Evolutionary conservation across 176 grass and related monocot species (phyloP).

Genomic region (Juncus inflexus): DNA sequence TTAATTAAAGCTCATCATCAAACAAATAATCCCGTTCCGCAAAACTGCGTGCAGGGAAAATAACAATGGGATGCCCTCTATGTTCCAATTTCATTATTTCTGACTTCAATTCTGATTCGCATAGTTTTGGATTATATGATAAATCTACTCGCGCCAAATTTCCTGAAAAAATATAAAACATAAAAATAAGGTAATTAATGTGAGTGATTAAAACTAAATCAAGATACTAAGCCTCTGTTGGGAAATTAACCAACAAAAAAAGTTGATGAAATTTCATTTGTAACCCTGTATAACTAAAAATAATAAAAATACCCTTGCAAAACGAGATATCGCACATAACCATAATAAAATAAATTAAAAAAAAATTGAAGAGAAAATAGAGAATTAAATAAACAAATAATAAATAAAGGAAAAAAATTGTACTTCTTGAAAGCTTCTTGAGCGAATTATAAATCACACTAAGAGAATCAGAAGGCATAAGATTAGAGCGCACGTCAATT

Average conservation of each 20-base stretch:
- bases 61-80: slow-evolving; percentile 10
- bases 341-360: too few relatives aligned
- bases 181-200: too few relatives aligned
- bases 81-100: slow-evolving; percentile 20
- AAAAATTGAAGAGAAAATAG: background rate
- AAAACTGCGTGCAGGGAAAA: background rate
- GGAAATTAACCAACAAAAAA: too few relatives aligned
- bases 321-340: too few relatives aligned
- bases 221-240: background rate
- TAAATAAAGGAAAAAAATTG: background rate
- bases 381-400: background rate
- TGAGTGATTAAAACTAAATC: too few relatives aligned
- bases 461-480: slow-evolving; percentile 43
- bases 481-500: slow-evolving; percentile 39
- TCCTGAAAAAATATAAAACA: background rate
- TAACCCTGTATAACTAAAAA: too few relatives aligned
- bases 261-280: too few relatives aligned
- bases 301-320: too few relatives aligned
- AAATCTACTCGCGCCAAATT: slow-evolving; percentile 20
- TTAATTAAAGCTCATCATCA: slow-evolving; percentile 6
- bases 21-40: slow-evolving; percentile 4
- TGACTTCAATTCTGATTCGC: slow-evolving; percentile 3
- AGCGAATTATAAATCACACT: slow-evolving; percentile 36
- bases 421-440: slow-evolving; percentile 28
- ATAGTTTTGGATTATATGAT: slow-evolving; percentile 14